Evolutionary conservation across 176 grass and related monocot species (phyloP).

Genomic region (Raddia guianensis): DNA sequence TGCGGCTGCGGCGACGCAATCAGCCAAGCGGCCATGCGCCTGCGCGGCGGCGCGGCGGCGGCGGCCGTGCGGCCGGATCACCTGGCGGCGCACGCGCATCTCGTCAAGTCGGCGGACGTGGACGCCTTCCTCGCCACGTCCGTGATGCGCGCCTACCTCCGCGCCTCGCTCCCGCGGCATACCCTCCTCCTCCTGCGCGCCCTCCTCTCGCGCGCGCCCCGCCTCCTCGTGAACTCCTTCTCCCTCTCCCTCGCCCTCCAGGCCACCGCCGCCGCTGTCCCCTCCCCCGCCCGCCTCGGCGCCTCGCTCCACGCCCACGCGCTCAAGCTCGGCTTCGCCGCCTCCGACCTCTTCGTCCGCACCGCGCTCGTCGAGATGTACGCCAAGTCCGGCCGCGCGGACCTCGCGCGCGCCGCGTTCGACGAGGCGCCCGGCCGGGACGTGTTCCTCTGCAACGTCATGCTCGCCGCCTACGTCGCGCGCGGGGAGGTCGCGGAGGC

Average conservation of each 20-base stretch:
- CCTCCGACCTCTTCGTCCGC: constrained; percentile 68
- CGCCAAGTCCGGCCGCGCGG: constrained; percentile 43
- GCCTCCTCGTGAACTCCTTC: constrained; percentile 53
- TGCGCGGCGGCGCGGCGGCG: background rate
- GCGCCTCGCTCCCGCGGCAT: constrained; percentile 31
- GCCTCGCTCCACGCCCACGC: constrained; percentile 50
- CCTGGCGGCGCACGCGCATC: constrained; percentile 45
- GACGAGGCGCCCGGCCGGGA: constrained; percentile 58
- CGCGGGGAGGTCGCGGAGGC: constrained; percentile 44
- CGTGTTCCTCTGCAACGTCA: constrained; percentile 64
- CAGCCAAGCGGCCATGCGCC: constrained; percentile 36
- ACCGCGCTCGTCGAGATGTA: constrained; percentile 75
- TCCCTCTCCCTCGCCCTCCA: constrained; percentile 58
- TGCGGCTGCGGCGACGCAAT: background rate
- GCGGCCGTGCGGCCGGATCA: constrained; percentile 38
- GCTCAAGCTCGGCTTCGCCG: constrained; percentile 53
- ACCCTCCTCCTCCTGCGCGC: constrained; percentile 45
- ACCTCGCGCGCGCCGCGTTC: constrained; percentile 50
- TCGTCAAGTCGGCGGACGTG: constrained; percentile 46
- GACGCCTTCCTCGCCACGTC: constrained; percentile 49
- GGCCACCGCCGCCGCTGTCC: constrained; percentile 23
- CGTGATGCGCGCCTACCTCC: constrained; percentile 59
- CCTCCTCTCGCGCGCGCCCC: constrained; percentile 44
- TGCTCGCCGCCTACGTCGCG: constrained; percentile 53
- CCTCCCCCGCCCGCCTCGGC: background rate